phyloP scores from a whole-genome alignment of 768 basidiomycete species.

The Tylopilus vinaceipallidus region DNA sequence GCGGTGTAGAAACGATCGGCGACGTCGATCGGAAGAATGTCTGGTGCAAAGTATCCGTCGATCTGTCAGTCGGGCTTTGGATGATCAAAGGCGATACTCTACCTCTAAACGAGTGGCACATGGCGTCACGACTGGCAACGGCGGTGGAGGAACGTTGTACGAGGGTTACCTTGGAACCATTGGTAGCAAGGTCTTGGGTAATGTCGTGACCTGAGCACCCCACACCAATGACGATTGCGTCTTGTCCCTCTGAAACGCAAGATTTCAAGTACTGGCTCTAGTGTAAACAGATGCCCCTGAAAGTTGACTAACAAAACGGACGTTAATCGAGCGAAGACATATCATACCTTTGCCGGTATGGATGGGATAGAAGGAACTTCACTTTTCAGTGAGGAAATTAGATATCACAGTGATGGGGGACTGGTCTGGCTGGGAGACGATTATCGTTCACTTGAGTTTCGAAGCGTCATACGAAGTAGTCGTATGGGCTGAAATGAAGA shows the following conservation, averaged over 20 bases:
- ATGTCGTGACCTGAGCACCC: conserved; percentile 16
- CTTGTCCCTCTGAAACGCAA: not conserved
- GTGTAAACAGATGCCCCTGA: not conserved
- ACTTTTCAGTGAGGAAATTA: not conserved
- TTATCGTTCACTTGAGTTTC: not conserved
- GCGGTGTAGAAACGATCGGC: conserved; percentile 11
- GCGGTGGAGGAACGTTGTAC: conserved; percentile 11
- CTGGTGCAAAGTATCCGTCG: conserved; percentile 5
- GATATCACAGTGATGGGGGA: not conserved
- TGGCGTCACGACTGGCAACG: conserved; percentile 6
- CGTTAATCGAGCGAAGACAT: not conserved
- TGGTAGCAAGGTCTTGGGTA: conserved; percentile 7
- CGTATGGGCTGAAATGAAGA: conserved; percentile 1
- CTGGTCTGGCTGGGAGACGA: not conserved
- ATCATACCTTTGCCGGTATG: not conserved
- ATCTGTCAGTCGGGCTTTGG: not conserved
- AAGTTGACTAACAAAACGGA: not conserved
- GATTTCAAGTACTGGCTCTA: not conserved
- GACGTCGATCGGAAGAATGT: conserved; percentile 6
- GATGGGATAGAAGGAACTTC: not conserved
- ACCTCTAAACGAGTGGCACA: conserved; percentile 2
- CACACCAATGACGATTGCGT: conserved; percentile 7
- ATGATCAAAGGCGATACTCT: not conserved
- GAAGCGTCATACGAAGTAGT: not conserved
- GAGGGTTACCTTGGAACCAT: not conserved